Evolutionary conservation across 768 basidiomycete genomes (phyloP).

Genomic region (Trametes punicea): DNA sequence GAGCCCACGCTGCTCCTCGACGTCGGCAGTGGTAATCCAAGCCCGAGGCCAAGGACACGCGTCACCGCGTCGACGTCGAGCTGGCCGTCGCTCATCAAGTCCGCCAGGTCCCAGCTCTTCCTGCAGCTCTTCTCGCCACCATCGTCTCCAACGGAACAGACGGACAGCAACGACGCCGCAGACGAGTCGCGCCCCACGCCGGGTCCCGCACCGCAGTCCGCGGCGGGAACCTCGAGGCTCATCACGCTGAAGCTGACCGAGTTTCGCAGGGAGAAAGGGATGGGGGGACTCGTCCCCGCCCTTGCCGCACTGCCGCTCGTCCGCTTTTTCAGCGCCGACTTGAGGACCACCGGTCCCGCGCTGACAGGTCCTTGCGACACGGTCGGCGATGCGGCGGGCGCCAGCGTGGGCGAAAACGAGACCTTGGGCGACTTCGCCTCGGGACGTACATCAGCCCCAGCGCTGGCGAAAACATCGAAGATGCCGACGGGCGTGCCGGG

Average conservation of each 20-base stretch:
- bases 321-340: slow-evolving; percentile 3
- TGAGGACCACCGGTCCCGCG: not conserved
- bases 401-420: slow-evolving; percentile 4
- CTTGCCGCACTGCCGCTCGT: not conserved
- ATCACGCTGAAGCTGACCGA: slow-evolving; percentile 11
- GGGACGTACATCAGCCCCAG: not conserved
- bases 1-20: slow-evolving; percentile 6
- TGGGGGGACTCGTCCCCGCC: slow-evolving; percentile 5
- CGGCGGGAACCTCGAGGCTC: not conserved
- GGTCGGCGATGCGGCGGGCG: not conserved
- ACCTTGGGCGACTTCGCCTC: slow-evolving; percentile 9
- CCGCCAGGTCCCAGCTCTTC: slow-evolving; percentile 24
- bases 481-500: not conserved
- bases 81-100: slow-evolving; percentile 23
- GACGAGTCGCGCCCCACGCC: not conserved
- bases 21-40: not conserved
- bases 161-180: not conserved
- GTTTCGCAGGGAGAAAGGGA: slow-evolving; percentile 18
- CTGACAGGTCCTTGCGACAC: not conserved
- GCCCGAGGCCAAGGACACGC: slow-evolving; percentile 24
- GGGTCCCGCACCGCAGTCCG: not conserved
- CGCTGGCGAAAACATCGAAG: not conserved
- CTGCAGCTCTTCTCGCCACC: not conserved
- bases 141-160: not conserved
- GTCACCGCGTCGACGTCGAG: slow-evolving; percentile 30